Base-by-base conservation (phyloP, 2,329 filamentous ascomycete species). In the Alternaria sp. region DNA sequence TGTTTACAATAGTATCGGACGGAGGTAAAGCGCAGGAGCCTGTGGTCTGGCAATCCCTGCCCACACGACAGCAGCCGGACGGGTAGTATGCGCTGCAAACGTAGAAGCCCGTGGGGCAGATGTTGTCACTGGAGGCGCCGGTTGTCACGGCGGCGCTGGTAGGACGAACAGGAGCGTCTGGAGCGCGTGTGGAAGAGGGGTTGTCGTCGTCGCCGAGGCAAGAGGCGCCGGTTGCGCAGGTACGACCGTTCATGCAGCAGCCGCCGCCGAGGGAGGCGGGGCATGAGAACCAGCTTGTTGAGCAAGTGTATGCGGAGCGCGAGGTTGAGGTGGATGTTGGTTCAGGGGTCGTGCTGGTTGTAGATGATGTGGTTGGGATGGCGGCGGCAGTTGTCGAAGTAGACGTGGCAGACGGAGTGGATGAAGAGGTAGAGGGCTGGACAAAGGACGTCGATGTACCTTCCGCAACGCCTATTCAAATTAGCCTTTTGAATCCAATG, bases 41-140 rank as follows among this genome's bases (percentile, higher is more conserved):
- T 0, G 91, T 91, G 0, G 89, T 90, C 61, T 90, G 87, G 79
- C 94, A 98, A 79, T 96, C 87, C 20, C 94, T 88, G 2, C 93
- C 94, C 0, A 92, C 93, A 58, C 91, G 91, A 80, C 94, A 98
- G 81, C 94, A 98, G 20, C 93, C 93, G 14, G 91, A 93, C 2
- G 86, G 82, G 60, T 94, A 92, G 61, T 89, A 88, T 2, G 94
- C 94, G 3, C 89, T 87, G 78, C 94, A 98, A 51, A 92, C 90
- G 78, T 98, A 98, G 82, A 94, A 98, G 3, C 94, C 94, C 0
- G 90, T 94, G 0, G 94, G 94, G 70, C 94, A 98, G 69, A 85
- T 72, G 20, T 66, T 64, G 3, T 66, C 64, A n/a, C 5, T 93
- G 91, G 0, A 90, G 93, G 73, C 47, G 20, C 81, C 74, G 3